These are phyloP conservation scores for Trichoderma hamatum DNA, from an alignment of 2,329 filamentous ascomycete genomes.

Conservation along the genomic window DNA sequence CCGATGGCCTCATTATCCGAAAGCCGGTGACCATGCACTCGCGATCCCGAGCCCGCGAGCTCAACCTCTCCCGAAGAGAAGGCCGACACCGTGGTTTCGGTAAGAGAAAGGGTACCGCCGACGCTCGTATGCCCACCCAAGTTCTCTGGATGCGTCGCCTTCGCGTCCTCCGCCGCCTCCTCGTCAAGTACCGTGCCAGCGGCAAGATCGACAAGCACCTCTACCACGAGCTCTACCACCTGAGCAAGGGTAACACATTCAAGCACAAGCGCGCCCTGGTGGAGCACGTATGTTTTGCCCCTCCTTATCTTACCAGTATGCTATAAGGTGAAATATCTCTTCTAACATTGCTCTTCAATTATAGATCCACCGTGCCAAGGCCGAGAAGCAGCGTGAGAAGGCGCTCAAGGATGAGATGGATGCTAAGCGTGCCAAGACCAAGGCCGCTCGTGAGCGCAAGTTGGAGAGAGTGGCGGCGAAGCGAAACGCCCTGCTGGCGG, in stretches of 20 bases:
- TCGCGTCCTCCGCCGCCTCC: conserved; percentile 96
- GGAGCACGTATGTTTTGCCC: conserved; percentile 84
- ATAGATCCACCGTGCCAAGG: conserved; percentile 99
- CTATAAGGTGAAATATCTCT: conserved; percentile 17
- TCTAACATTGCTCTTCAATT: conserved; percentile 22
- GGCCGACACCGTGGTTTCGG: conserved; percentile 98
- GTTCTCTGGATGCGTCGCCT: conserved; percentile 99
- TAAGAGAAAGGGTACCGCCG: conserved; percentile 99
- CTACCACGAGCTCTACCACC: conserved; percentile 99
- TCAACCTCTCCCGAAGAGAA: conserved; percentile 91
- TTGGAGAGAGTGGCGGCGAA: conserved; percentile 88
- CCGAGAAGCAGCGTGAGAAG: conserved; percentile 96
- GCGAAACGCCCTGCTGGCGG: conserved; percentile 81
- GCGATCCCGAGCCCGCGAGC: conserved; percentile 90
- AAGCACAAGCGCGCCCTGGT: conserved; percentile 99
- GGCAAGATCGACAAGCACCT: conserved; percentile 99
- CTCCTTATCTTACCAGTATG: not conserved
- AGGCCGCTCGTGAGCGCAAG: conserved; percentile 99
- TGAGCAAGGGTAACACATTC: conserved; percentile 99
- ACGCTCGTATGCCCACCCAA: conserved; percentile 98
- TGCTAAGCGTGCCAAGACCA: conserved; percentile 99
- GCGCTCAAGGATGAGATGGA: conserved; percentile 99
- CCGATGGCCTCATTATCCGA: conserved; percentile 99
- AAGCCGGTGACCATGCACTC: conserved; percentile 99
- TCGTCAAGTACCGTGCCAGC: conserved; percentile 99